Base-by-base conservation (phyloP, 2,329 filamentous ascomycete genomes). In the Colletotrichum sansevieriae region DNA sequence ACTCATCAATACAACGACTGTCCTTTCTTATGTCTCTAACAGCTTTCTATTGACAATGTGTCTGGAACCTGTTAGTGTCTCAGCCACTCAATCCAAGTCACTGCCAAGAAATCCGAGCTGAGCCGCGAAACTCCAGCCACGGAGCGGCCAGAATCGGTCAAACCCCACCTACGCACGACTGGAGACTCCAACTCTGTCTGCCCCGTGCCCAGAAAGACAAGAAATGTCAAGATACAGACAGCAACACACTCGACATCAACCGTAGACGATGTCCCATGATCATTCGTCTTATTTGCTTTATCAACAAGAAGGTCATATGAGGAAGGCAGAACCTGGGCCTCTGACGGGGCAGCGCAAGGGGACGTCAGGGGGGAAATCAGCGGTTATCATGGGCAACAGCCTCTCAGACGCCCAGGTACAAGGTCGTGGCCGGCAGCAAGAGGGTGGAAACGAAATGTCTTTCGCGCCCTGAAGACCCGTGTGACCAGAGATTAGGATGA, bases 401-500 rank as follows among this genome's bases (percentile, higher is more conserved):
- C 44, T 51, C 57, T 60, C 57, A 39, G 33, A 57, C 37, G 22
- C 25, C 6, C n/a, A 35, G 37, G 35, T 41, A 63, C 56, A 62
- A 70, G 56, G 67, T 43, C 63, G 25, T 33, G 63, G 57, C 43
- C 46, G 20, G 60, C 59, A 35, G n/a, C 0, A 37, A 8, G 25
- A 43, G 44, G 11, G 55, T 25, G 41, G 33, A 12, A 62, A 43
- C 35, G 20, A 46, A 29, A 18, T 62, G 54, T 57, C 39, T 54
- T 56, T 37, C 18, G 46, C 22, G 29, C 66, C 46, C 13, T 41
- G 59, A 33, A 13, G 29, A 35, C 52, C 61, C 65, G 61, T 54
- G 64, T 70, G 67, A 70, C 67, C 67, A 56, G 59, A 64, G 68
- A 67, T 63, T 54, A 57, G 55, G 52, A 49, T 71, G 64, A 58